Base-by-base conservation (phyloP, 192 early-diverging fungal species). In the Backusella parvicylindrica region DNA sequence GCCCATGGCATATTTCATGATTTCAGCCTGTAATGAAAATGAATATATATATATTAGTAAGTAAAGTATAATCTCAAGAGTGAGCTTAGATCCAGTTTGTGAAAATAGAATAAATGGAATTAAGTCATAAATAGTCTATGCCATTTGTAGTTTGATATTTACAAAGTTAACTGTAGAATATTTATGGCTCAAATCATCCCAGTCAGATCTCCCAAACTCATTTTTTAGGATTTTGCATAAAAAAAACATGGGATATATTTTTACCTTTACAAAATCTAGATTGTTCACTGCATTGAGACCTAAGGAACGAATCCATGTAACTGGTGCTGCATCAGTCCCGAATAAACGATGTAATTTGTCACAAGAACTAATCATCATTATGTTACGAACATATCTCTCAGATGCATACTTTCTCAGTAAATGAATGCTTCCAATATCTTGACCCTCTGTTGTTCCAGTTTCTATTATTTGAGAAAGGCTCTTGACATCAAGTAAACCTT, bases 401-500 rank as follows among this genome's bases (percentile, higher is more conserved):
- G 85, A 82, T n/a, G 92, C 88, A 80, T 99, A 99, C 11, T 88
- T 77, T 35, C 87, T 79, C 37, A 99, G 84, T n/a, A 90, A 88
- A 70, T 94, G 88, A 41, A 90, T 80, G 40, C 89, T 81, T 30
- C 91, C 97, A 50, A 97, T 87, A 77, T 99, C 96, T 65, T 91
- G 87, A 23, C 97, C 97, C 0, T 86, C 86, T 4, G 76, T 71
- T 16, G 91, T 77, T 1, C 92, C 95, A 23, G 86, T 78, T 53
- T 86, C 86, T 31, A 99, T 77, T 6, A 91, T 83, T 21, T 82
- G 75, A 0, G 88, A 79, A 21, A 99, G 81, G 41, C 86, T 84
- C 75, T 92, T 86, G 0, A 94, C 93, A 81, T 99, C 97, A 16
- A 89, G 86, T 4, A 99, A 77, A 2, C 97, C 98, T 80, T 97